Base-by-base conservation (phyloP, 2,329 filamentous ascomycete genomes). In the Pleomassaria siparia region DNA sequence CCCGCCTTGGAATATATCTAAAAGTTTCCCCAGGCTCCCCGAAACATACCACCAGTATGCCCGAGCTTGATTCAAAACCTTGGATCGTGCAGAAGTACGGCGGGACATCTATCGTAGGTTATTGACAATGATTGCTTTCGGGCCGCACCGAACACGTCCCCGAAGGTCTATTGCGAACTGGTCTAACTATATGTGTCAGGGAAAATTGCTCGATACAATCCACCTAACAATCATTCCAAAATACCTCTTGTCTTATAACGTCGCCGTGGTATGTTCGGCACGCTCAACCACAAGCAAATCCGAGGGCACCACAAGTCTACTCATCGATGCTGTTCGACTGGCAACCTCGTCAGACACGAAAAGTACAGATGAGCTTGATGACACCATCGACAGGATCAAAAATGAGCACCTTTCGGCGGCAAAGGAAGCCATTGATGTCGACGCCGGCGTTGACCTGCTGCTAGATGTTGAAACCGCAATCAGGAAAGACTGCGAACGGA, bases 11-110 rank as follows among this genome's bases (percentile, higher is more conserved):
- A n/a, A 26, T 26, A 26, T 26, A 26, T 26, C 12, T 26, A 7
- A 7, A 26, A 26, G 25, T 26, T 32, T 32, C 15, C 5, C 29
- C 5, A 5, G 15, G 29, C n/a, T 32, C n/a, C n/a, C 5, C 5
- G n/a, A 32, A 5, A 7, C 35, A 37, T n/a, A 37, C n/a, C 6
- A 7, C 4, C 8, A 37, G 20, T 13, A 37, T 37, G 35, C 3
- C 35, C 6, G 35, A 37, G 13, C 18, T 24, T 37, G 18, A 21
- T 4, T 24, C 35, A 35, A 49, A 42, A 16, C 44, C 40, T 29
- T 95, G 89, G 90, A 78, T 94, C 40, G 86, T 95, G 41, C 89
- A 95, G 70, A 95, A 95, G 70, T 95, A 94, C 68, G 91, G 90
- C 55, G 91, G 91, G 43, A 96, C 91, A 39, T 95, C 89, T 67